phyloP scores from a whole-genome alignment of 106 monocot genomes.

The Acorus calamus region DNA sequence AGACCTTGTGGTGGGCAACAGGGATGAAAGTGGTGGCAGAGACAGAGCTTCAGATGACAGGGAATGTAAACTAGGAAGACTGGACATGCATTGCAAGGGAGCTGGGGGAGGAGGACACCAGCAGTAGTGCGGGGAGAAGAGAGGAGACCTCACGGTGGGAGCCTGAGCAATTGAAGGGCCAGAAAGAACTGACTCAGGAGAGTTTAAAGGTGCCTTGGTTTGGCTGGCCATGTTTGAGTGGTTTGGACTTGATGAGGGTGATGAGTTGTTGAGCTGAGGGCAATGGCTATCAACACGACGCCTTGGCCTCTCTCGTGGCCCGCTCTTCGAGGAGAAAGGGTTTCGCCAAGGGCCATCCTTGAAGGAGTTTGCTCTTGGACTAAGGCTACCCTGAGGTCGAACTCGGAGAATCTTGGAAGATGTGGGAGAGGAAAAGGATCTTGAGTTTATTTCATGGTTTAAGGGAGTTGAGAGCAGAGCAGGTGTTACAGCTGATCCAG shows the following conservation, averaged over 20 bases:
- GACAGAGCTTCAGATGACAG: slow-evolving; percentile 25
- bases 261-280: too few relatives aligned
- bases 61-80: slow-evolving; percentile 7
- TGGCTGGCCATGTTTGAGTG: too few relatives aligned
- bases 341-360: slow-evolving; percentile 31
- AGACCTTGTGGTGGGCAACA: slow-evolving; percentile 17
- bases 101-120: slow-evolving; percentile 77
- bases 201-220: too few relatives aligned
- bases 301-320: slow-evolving; percentile 27
- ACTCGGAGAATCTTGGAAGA: slow-evolving; percentile 17
- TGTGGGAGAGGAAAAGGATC: slow-evolving; percentile 7
- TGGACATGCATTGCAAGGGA: slow-evolving; percentile 22
- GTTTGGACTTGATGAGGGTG: too few relatives aligned
- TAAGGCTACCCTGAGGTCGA: slow-evolving; percentile 30
- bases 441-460: not conserved
- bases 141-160: slow-evolving; percentile 7
- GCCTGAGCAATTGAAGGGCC: not conserved
- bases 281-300: slow-evolving; percentile 15
- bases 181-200: too few relatives aligned
- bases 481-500: slow-evolving; percentile 14
- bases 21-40: slow-evolving; percentile 49
- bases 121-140: slow-evolving; percentile 82
- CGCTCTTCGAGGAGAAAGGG: slow-evolving; percentile 11
- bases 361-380: slow-evolving; percentile 40
- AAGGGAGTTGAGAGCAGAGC: slow-evolving; percentile 1